Conservation (phyloP, 805 yeast species). For the Torulaspora quercuum region DNA sequence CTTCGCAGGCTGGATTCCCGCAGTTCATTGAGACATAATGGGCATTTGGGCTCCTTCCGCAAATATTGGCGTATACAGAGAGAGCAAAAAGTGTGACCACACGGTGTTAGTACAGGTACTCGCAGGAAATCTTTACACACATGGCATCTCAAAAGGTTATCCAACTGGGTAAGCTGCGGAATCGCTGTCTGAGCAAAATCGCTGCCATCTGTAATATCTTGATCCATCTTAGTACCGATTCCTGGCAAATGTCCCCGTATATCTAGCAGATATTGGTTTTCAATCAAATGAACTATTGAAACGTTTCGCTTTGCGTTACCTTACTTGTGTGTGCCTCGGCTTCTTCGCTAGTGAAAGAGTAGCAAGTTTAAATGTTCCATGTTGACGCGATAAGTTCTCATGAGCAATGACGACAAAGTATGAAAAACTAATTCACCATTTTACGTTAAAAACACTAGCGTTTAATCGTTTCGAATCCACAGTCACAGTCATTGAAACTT, state of each 20-base stretch:
- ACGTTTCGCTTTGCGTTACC: no score
- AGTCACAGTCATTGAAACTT: no score
- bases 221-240: conserved; percentile 15
- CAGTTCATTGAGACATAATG: conserved; percentile 68
- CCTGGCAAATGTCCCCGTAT: not conserved
- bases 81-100: conserved; percentile 89
- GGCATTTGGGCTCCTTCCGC: conserved; percentile 61
- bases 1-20: conserved; percentile 67
- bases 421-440: no score
- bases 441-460: no score
- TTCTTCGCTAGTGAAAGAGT: no score
- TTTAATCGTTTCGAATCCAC: no score
- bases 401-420: no score
- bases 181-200: conserved; percentile 60
- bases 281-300: no score
- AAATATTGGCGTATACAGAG: conserved; percentile 75
- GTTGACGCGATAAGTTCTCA: no score
- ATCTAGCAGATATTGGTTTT: no score
- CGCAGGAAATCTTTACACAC: conserved; percentile 79
- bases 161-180: conserved; percentile 59
- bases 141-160: conserved; percentile 73
- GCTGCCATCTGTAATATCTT: conserved; percentile 53
- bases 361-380: no score
- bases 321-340: no score
- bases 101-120: conserved; percentile 79